These are phyloP conservation scores for Purpureocillium lavendulum DNA, from an alignment of 2,329 filamentous ascomycete genomes.

Conservation along the genomic window DNA sequence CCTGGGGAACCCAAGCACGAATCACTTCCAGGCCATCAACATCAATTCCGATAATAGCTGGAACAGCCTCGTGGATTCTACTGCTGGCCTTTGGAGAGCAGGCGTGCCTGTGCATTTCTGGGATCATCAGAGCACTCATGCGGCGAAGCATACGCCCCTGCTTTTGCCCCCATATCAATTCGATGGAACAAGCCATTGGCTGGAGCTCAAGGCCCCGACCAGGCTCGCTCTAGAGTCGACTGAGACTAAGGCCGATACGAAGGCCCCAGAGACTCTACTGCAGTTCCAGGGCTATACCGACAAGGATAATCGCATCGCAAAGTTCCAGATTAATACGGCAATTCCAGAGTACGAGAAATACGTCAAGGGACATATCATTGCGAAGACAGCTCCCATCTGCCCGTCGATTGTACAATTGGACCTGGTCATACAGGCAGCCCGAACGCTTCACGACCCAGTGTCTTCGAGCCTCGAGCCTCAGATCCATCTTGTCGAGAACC, in stretches of 20 bases:
- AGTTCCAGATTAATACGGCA: slow-evolving; percentile 33
- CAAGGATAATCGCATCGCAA: no score
- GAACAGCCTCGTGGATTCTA: slow-evolving; percentile 14
- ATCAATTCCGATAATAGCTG: neutral
- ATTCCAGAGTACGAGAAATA: slow-evolving; percentile 22
- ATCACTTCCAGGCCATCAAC: no score
- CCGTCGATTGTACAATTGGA: slow-evolving; percentile 25
- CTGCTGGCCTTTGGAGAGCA: slow-evolving; percentile 28
- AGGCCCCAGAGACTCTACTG: neutral
- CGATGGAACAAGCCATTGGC: slow-evolving; percentile 28
- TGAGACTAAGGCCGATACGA: no score
- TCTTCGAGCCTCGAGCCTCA: no score
- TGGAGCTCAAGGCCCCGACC: slow-evolving; percentile 23
- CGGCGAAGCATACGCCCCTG: slow-evolving; percentile 9
- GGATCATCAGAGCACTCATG: slow-evolving; percentile 21
- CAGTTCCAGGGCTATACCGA: no score
- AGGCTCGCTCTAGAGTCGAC: no score
- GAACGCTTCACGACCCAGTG: no score
- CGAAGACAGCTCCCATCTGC: slow-evolving; percentile 25
- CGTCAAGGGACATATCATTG: slow-evolving; percentile 29
- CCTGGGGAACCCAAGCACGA: no score
- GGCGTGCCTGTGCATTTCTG: slow-evolving; percentile 28
- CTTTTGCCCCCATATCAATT: slow-evolving; percentile 34
- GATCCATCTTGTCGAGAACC: no score
- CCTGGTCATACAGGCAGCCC: slow-evolving; percentile 21